Percentiles rank a stretch among this genome's conserved stretches.
These are phyloP conservation scores for Pseudogymnoascus sp. DNA, from an alignment of 2,329 filamentous ascomycete species.

Conservation along the genomic window DNA sequence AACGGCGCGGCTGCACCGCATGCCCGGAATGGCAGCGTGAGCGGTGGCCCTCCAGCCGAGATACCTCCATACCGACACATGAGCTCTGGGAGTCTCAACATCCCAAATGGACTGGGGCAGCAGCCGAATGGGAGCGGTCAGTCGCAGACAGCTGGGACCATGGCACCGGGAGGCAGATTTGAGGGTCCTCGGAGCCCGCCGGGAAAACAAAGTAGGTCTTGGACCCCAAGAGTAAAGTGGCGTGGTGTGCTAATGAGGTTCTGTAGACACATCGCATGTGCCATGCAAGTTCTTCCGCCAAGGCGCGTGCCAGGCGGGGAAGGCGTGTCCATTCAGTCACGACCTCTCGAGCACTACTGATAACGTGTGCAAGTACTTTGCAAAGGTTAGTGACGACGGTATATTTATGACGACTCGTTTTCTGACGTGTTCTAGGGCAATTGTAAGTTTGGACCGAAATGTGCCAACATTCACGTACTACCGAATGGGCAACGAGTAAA, in stretches of 20 bases:
- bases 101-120: conserved; percentile 15
- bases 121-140: conserved; percentile 16
- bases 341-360: conserved; percentile 77
- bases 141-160: conserved; percentile 36
- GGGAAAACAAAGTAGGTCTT: conserved; percentile 39
- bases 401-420: not conserved
- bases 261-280: conserved; percentile 83
- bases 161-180: conserved; percentile 37
- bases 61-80: conserved; percentile 45
- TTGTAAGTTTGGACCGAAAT: conserved; percentile 98
- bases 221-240: conserved; percentile 15
- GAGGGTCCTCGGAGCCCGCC: conserved; percentile 55
- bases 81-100: conserved; percentile 43
- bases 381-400: conserved; percentile 58
- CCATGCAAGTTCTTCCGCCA: conserved; percentile 99
- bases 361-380: conserved; percentile 96
- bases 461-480: conserved; percentile 90
- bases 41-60: conserved; percentile 23
- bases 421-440: conserved; percentile 57
- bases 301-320: conserved; percentile 90
- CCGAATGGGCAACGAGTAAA: conserved; percentile 91
- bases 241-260: conserved; percentile 1
- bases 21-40: conserved; percentile 12
- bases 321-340: conserved; percentile 93
- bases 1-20: conserved; percentile 13